These are phyloP conservation scores for Xylaria hypoxylon DNA, from an alignment of 2,329 filamentous ascomycete genomes.

Conservation along the genomic window DNA sequence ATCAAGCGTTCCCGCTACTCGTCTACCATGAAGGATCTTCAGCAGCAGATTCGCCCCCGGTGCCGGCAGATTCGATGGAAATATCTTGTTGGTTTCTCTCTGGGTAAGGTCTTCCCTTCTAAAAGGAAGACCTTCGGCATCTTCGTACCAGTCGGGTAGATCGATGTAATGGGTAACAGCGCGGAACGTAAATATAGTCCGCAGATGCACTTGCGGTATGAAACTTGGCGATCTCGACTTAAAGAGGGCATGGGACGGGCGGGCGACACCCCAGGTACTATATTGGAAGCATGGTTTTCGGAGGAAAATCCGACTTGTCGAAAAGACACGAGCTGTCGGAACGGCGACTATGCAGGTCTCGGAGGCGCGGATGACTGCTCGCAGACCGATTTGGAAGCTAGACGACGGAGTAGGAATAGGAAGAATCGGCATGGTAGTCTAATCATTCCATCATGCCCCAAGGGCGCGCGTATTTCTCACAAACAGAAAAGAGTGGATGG, in stretches of 20 bases:
- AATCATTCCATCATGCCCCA: conserved; percentile 46
- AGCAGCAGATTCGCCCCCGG: conserved; percentile 65
- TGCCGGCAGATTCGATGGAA: conserved; percentile 61
- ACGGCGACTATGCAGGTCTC: conserved; percentile 38
- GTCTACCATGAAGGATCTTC: conserved; percentile 70
- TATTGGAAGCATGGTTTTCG: conserved; percentile 41
- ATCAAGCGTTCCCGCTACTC: conserved; percentile 72
- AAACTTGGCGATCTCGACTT: conserved; percentile 29
- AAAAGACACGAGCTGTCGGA: conserved; percentile 41
- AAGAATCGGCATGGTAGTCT: conserved; percentile 49
- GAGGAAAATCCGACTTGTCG: conserved; percentile 32
- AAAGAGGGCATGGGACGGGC: conserved; percentile 26
- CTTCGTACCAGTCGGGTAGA: conserved; percentile 68
- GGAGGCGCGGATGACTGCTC: conserved; percentile 45
- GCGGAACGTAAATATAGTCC: conserved; percentile 48
- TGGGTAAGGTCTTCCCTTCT: conserved; percentile 61
- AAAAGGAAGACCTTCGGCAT: conserved; percentile 67
- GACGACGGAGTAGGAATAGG: conserved; percentile 44
- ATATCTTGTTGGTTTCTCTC: conserved; percentile 61
- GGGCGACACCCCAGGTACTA: conserved; percentile 34
- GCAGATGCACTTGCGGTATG: conserved; percentile 42
- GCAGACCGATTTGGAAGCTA: conserved; percentile 50
- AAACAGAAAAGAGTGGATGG: conserved; percentile 15
- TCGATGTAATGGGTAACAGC: conserved; percentile 67
- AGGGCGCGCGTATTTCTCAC: conserved; percentile 24